A percentile compares a stretch with the other conserved stretches of the same genome.
Evolutionary conservation across 2,329 filamentous ascomycete genomes (phyloP).

Genomic region (Stemphylium beticola): DNA sequence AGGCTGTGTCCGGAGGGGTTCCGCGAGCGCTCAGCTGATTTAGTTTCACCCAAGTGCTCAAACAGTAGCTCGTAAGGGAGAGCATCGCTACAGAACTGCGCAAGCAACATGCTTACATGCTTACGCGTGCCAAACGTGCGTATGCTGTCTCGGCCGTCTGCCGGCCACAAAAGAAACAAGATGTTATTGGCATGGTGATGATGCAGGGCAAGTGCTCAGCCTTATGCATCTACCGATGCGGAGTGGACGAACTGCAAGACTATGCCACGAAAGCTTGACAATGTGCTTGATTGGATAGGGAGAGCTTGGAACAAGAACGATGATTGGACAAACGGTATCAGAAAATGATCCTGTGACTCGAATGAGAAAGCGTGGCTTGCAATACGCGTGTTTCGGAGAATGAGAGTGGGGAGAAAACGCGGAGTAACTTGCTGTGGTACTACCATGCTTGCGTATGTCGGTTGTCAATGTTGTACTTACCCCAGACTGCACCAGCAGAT

Average conservation of each 20-base stretch:
- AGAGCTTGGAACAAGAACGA: background rate
- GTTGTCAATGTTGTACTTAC: background rate
- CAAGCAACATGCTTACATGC: constrained; percentile 10
- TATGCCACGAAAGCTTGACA: background rate
- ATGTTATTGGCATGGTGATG: constrained; percentile 13
- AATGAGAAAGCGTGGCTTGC: constrained; percentile 7
- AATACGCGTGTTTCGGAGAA: constrained; percentile 21
- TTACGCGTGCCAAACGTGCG: constrained; percentile 21
- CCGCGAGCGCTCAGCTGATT: constrained; percentile 14
- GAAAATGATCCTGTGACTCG: background rate
- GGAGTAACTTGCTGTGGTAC: constrained; percentile 11
- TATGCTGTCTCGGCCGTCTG: constrained; percentile 7
- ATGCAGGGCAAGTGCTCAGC: constrained; percentile 22
- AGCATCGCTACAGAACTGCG: background rate
- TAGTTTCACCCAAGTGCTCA: background rate
- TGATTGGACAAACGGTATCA: background rate
- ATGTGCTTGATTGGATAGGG: background rate
- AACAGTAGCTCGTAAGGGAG: background rate
- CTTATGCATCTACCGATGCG: constrained; percentile 3
- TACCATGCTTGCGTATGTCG: constrained; percentile 10
- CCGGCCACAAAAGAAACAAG: background rate
- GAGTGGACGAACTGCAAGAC: background rate
- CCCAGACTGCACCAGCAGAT: background rate
- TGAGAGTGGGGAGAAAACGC: constrained; percentile 27
- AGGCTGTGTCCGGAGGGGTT: constrained; percentile 20